phyloP scores from a whole-genome alignment of 2,329 filamentous ascomycete genomes.

The Botrytis porri region DNA sequence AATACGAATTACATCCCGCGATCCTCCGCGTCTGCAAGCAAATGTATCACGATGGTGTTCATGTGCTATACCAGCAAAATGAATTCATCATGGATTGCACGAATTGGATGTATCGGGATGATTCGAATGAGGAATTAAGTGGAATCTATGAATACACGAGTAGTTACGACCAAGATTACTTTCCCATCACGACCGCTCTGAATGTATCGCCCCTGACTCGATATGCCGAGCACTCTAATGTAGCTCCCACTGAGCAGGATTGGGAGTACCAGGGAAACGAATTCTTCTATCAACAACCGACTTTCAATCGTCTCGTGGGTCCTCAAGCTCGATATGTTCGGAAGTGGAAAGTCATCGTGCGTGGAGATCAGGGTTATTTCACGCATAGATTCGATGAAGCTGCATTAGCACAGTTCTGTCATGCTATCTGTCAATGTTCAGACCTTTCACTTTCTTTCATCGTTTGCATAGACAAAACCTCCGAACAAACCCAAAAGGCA shows the following conservation, averaged over 20 bases:
- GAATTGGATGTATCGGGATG: neutral
- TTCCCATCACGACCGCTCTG: neutral
- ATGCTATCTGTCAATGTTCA: neutral
- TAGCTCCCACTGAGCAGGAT: neutral
- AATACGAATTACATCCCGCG: neutral
- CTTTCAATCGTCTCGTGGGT: neutral
- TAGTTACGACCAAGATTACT: neutral
- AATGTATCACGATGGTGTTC: neutral
- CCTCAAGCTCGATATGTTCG: neutral
- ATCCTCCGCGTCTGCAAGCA: neutral
- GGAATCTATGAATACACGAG: neutral
- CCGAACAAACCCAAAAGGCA: neutral
- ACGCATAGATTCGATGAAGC: neutral
- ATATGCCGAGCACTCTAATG: neutral
- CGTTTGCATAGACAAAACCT: neutral
- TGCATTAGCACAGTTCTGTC: neutral
- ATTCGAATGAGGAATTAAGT: too few relatives aligned
- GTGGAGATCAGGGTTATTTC: neutral
- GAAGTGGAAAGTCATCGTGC: neutral
- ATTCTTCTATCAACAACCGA: neutral
- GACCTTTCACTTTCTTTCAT: neutral
- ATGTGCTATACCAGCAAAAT: neutral
- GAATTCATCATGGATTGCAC: constrained; percentile 5
- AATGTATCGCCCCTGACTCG: neutral
- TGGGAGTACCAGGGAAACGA: neutral